These are phyloP conservation scores for Zasmidium citrigriseum DNA, from an alignment of 2,329 filamentous ascomycete species.

Conservation along the genomic window DNA sequence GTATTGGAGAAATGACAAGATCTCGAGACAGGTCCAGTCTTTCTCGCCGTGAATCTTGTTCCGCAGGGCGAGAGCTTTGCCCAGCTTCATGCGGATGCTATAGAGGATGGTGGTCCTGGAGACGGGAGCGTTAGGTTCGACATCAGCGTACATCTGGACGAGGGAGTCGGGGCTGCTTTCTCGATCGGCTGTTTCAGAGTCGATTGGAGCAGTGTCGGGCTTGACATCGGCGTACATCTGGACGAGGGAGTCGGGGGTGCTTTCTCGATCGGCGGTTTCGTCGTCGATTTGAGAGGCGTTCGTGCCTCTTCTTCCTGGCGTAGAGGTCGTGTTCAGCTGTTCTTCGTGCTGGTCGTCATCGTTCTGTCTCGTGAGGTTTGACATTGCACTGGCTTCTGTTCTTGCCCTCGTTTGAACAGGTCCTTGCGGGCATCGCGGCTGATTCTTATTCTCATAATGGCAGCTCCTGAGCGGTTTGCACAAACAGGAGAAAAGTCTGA, in stretches of 20 bases:
- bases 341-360: background rate
- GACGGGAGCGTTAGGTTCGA: background rate
- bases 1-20: background rate
- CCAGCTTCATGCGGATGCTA: background rate
- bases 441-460: too few species aligned
- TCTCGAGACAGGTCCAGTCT: background rate
- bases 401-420: too few species aligned
- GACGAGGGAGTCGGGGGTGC: background rate
- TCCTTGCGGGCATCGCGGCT: too few species aligned
- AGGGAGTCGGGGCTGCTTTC: background rate
- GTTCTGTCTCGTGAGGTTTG: background rate
- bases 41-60: background rate
- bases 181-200: background rate
- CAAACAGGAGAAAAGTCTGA: too few species aligned
- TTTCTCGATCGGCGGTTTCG: background rate
- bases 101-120: background rate
- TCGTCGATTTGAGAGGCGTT: background rate
- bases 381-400: background rate
- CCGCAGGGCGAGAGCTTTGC: background rate
- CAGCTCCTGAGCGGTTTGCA: too few species aligned
- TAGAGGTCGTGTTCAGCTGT: too few species aligned
- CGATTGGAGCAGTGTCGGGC: background rate
- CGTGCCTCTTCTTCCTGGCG: too few species aligned
- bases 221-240: background rate
- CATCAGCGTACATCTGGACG: background rate